Conservation (phyloP, 768 basidiomycete species). For the Podaxis carcinomalis region DNA sequence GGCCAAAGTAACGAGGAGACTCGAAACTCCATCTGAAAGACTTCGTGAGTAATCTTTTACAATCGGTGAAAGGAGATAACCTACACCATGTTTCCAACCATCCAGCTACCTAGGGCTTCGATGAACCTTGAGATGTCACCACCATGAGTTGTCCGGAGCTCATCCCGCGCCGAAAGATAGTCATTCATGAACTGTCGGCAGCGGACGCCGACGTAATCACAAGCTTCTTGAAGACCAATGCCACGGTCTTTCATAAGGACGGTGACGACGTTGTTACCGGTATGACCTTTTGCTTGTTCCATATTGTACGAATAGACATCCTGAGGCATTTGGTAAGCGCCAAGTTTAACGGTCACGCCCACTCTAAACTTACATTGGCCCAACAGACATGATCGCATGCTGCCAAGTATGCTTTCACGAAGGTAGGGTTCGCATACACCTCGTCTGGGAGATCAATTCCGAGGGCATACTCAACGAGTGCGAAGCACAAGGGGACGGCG, state of each 20-base stretch:
- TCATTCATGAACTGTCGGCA: conserved; percentile 46
- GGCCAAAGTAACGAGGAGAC: conserved; percentile 64
- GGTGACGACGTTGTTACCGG: conserved; percentile 65
- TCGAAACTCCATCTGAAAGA: conserved; percentile 62
- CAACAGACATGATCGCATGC: conserved; percentile 66
- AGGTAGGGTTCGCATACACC: conserved; percentile 51
- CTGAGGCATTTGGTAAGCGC: conserved; percentile 26
- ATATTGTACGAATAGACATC: conserved; percentile 72
- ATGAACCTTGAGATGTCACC: conserved; percentile 48
- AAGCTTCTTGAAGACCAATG: conserved; percentile 53
- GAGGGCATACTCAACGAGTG: conserved; percentile 55
- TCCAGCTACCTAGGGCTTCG: conserved; percentile 54
- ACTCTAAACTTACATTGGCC: conserved; percentile 51
- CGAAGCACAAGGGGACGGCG: conserved; percentile 60
- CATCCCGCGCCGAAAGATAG: conserved; percentile 41
- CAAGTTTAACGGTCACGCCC: not conserved
- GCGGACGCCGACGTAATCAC: conserved; percentile 50
- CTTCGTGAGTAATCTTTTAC: not conserved
- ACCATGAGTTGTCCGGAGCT: conserved; percentile 50
- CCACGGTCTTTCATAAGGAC: conserved; percentile 57
- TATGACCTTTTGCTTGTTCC: conserved; percentile 63
- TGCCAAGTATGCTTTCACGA: conserved; percentile 51
- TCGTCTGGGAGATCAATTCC: conserved; percentile 62
- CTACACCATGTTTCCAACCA: conserved; percentile 57
- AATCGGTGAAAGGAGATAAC: conserved; percentile 12